These are phyloP conservation scores for Magnusiomyces ingens DNA, from an alignment of 1,139 yeast species.

Conservation along the genomic window DNA sequence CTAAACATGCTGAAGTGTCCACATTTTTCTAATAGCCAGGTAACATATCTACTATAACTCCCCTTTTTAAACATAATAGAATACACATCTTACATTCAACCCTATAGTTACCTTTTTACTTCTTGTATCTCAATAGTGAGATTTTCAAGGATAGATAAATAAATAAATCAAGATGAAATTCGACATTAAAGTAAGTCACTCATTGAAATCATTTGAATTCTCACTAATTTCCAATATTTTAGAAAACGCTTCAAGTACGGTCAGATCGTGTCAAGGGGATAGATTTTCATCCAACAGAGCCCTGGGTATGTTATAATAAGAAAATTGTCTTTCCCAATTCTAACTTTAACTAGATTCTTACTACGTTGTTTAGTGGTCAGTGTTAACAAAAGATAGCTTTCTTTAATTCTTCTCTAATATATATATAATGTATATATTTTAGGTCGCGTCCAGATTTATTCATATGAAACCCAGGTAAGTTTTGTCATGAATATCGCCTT, in stretches of 20 bases:
- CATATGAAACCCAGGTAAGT: constrained; percentile 64
- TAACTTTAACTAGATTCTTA: constrained; percentile 38
- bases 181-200: constrained; percentile 23
- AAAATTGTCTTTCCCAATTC: not conserved
- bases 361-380: constrained; percentile 74
- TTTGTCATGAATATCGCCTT: constrained; percentile 23
- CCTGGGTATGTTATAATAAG: constrained; percentile 51
- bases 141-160: not conserved
- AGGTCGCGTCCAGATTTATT: constrained; percentile 79
- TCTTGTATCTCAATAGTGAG: not conserved
- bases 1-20: not conserved
- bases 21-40: not conserved
- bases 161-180: constrained; percentile 19
- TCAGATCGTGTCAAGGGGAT: constrained; percentile 96
- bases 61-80: not conserved
- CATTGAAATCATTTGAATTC: not conserved
- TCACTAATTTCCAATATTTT: constrained; percentile 29
- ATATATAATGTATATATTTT: too few relatives aligned
- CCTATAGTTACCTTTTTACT: not conserved
- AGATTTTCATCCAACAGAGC: constrained; percentile 96
- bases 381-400: not conserved
- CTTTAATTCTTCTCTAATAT: not conserved
- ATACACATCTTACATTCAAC: not conserved
- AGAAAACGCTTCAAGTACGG: constrained; percentile 76
- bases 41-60: not conserved